These are phyloP conservation scores for Lavandula angustifolia DNA, from an alignment of 257 asterid genomes.

Conservation along the genomic window DNA sequence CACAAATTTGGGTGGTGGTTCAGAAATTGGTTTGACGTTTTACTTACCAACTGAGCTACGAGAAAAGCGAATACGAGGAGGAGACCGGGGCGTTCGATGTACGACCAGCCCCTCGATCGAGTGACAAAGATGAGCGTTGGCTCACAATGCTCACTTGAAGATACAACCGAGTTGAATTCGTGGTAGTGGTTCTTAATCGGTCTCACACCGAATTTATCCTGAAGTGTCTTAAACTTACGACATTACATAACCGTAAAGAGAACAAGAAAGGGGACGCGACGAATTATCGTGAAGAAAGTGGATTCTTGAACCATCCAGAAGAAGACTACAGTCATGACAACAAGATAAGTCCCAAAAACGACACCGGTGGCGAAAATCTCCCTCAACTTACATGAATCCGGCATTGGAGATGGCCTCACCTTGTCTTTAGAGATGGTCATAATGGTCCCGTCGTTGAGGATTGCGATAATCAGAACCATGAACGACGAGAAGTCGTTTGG, in stretches of 20 bases:
- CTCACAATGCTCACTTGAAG: conserved; percentile 67
- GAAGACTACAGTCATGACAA: conserved; percentile 57
- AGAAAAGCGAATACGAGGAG: conserved; percentile 50
- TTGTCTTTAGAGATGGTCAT: conserved; percentile 66
- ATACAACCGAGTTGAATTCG: conserved; percentile 53
- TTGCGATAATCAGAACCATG: conserved; percentile 66
- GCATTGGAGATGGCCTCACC: conserved; percentile 61
- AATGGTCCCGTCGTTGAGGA: conserved; percentile 65
- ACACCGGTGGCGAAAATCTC: conserved; percentile 67
- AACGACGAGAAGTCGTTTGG: conserved; percentile 64
- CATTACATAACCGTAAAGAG: no score
- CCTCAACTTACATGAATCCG: conserved; percentile 63
- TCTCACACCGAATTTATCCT: conserved; percentile 51
- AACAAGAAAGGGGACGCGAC: no score
- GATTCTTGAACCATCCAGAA: conserved; percentile 55
- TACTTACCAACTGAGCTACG: conserved; percentile 49
- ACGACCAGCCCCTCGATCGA: conserved; percentile 66
- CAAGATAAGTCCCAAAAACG: conserved; percentile 63
- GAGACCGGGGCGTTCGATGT: conserved; percentile 51
- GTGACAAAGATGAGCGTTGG: conserved; percentile 66
- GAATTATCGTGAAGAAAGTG: conserved; percentile 42
- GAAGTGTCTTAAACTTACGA: background rate
- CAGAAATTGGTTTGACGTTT: no score
- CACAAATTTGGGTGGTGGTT: no score
- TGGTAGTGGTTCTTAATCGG: conserved; percentile 36